These are phyloP conservation scores for Pestalotiopsis fici DNA, from an alignment of 2,329 filamentous ascomycete genomes.

Conservation along the genomic window DNA sequence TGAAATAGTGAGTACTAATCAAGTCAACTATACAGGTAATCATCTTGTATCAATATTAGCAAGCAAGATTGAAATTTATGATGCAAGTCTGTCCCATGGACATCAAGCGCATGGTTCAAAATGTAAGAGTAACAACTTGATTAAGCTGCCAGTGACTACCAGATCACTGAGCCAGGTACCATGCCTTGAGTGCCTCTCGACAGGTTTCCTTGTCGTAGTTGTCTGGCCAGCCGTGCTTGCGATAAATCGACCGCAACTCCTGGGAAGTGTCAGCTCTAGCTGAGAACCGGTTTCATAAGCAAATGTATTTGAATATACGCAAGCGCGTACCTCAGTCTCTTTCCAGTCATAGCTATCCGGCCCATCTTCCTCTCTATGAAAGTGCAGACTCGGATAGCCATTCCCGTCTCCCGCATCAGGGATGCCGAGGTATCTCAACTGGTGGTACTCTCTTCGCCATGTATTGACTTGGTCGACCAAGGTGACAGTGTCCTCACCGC, in stretches of 20 bases:
- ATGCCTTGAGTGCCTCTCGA: background rate
- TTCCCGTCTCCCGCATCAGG: background rate
- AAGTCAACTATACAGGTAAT: background rate
- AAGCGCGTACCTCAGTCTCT: background rate
- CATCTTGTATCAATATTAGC: too few relatives aligned
- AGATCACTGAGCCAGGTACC: background rate
- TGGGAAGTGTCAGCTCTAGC: background rate
- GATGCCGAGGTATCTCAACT: background rate
- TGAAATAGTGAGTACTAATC: background rate
- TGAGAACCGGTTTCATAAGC: background rate
- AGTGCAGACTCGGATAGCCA: background rate
- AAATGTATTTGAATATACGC: background rate
- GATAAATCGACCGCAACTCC: background rate
- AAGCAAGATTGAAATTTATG: too few relatives aligned
- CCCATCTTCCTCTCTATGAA: background rate
- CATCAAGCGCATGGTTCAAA: too few relatives aligned
- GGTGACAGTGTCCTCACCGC: background rate
- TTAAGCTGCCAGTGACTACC: background rate
- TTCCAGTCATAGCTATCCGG: background rate
- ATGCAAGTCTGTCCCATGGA: too few relatives aligned
- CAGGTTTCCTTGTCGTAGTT: background rate
- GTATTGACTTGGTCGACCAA: background rate
- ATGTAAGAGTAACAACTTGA: background rate
- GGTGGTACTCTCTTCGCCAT: background rate
- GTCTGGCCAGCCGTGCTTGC: background rate